Conservation (phyloP, 208 protist species). For the Leishmania amazonensis region DNA sequence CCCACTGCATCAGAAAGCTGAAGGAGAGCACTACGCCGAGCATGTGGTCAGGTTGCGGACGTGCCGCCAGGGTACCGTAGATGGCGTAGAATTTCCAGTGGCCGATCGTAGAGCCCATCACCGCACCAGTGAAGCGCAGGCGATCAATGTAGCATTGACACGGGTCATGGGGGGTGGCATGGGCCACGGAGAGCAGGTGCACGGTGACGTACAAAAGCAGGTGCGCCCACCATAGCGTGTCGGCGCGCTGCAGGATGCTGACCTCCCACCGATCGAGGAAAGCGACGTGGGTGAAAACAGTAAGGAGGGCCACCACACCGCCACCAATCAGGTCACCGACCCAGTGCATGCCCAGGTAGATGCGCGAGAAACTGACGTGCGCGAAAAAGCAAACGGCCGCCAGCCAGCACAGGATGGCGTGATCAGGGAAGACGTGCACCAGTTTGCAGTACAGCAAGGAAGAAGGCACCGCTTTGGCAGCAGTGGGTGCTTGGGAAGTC, state of each 20-base stretch:
- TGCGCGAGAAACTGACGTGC: constrained; percentile 60
- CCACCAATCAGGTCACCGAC: constrained; percentile 67
- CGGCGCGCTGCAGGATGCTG: constrained; percentile 20
- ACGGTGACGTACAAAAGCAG: constrained; percentile 36
- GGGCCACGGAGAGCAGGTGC: constrained; percentile 42
- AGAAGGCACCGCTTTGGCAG: constrained; percentile 57
- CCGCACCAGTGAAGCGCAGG: constrained; percentile 59
- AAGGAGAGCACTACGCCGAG: constrained; percentile 31
- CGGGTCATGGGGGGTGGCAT: constrained; percentile 59
- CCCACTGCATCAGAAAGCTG: constrained; percentile 45
- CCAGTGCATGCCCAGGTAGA: constrained; percentile 85
- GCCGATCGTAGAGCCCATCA: constrained; percentile 46
- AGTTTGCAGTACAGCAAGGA: constrained; percentile 51
- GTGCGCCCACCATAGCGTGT: constrained; percentile 38
- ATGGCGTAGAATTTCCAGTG: constrained; percentile 35
- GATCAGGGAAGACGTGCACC: constrained; percentile 35
- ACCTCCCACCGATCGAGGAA: constrained; percentile 45
- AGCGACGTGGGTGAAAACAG: constrained; percentile 46
- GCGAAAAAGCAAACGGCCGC: constrained; percentile 38
- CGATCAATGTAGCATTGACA: constrained; percentile 82
- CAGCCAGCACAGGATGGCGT: constrained; percentile 50
- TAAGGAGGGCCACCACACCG: constrained; percentile 36
- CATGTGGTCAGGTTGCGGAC: constrained; percentile 17
- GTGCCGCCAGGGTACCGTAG: constrained; percentile 34
- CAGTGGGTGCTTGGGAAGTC: constrained; percentile 77